Conservation (phyloP, 2,329 filamentous ascomycete species). For the Fusarium phyllophilum region DNA sequence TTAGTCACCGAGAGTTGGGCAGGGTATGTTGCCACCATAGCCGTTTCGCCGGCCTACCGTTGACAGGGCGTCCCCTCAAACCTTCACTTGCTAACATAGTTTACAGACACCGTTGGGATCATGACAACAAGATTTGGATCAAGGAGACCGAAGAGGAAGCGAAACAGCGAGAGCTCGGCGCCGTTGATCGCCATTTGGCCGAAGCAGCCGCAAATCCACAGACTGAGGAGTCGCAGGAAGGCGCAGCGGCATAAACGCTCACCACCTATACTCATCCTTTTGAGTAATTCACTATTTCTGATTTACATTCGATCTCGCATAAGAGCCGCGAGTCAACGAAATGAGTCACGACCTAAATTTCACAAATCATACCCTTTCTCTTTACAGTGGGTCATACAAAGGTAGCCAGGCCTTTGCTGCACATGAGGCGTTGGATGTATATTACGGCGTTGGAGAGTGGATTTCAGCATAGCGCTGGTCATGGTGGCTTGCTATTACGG, state of each 20-base stretch:
- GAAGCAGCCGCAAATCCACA: conserved; percentile 35
- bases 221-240: not conserved
- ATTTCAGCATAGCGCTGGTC: conserved; percentile 4
- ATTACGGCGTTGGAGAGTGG: conserved; percentile 27
- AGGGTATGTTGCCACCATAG: conserved; percentile 60
- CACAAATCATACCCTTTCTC: conserved; percentile 4
- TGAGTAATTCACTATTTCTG: not conserved
- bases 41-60: not conserved
- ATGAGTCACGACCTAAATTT: conserved; percentile 18
- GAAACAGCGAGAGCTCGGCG: conserved; percentile 38
- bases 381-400: not conserved
- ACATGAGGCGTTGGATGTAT: conserved; percentile 29
- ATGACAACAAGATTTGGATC: conserved; percentile 68
- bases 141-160: conserved; percentile 51
- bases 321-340: not conserved
- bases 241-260: not conserved
- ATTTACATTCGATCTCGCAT: not conserved
- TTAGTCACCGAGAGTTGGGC: conserved; percentile 69
- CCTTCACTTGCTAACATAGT: conserved; percentile 26
- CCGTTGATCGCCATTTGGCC: conserved; percentile 42
- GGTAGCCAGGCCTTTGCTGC: not conserved
- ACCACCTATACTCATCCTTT: not conserved
- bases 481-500: conserved; percentile 7
- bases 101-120: conserved; percentile 68
- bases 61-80: not conserved